These are phyloP conservation scores for Casuarina glauca DNA, from an alignment of 306 rosid genomes.

Conservation along the genomic window DNA sequence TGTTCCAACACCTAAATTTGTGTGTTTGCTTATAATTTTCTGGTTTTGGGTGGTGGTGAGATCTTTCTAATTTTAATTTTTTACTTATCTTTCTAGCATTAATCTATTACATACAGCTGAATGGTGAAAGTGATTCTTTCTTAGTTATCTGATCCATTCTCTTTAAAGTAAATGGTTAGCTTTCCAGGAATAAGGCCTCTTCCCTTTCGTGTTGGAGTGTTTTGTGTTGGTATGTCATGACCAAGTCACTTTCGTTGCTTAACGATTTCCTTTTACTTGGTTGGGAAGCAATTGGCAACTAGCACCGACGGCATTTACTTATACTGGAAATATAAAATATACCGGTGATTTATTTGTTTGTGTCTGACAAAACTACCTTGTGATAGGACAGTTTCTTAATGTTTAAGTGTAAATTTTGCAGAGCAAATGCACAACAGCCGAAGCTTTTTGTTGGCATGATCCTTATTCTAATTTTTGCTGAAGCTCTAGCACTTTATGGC, in stretches of 20 bases:
- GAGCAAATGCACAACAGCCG: slow-evolving; percentile 66
- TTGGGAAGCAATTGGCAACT: neutral
- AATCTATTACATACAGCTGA: neutral
- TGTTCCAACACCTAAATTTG: neutral
- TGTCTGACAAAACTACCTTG: neutral
- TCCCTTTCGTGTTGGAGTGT: neutral
- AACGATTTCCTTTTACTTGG: neutral
- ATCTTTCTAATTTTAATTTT: neutral
- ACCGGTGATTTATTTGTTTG: neutral
- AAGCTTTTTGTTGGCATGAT: slow-evolving; percentile 70
- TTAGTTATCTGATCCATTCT: neutral
- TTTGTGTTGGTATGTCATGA: neutral
- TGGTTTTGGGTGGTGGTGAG: neutral
- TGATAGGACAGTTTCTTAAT: neutral
- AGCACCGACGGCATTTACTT: too few species aligned
- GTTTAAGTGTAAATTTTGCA: slow-evolving; percentile 10
- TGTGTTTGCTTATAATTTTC: neutral
- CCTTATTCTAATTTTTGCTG: slow-evolving; percentile 60
- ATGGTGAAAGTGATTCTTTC: neutral
- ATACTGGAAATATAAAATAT: neutral
- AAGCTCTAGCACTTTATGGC: slow-evolving; percentile 62
- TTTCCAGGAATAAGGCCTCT: neutral
- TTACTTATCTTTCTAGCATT: too few species aligned
- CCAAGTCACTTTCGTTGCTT: neutral
- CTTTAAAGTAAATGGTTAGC: neutral